phyloP scores from a whole-genome alignment of 768 basidiomycete species.

The Antrodiella citrinella region DNA sequence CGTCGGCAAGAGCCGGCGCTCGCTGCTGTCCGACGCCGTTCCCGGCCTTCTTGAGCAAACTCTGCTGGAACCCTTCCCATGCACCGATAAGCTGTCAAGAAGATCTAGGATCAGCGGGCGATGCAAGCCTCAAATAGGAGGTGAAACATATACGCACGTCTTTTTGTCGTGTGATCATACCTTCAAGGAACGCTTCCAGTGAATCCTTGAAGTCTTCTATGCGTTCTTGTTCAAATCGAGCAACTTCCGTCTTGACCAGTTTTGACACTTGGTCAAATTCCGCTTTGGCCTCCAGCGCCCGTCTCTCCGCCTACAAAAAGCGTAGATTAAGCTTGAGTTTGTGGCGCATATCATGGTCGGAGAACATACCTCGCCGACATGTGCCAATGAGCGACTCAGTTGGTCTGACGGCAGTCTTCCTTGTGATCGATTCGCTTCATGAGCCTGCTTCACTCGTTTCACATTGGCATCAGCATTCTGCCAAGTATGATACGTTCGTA shows the following conservation, averaged over 20 bases:
- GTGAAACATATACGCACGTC: conserved; percentile 13
- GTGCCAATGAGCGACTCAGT: conserved; percentile 61
- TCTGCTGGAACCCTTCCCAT: conserved; percentile 81
- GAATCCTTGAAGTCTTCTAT: conserved; percentile 88
- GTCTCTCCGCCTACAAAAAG: conserved; percentile 64
- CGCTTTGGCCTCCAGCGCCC: conserved; percentile 71
- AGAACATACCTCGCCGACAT: conserved; percentile 64
- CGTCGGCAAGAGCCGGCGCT: not conserved
- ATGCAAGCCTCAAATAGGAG: not conserved
- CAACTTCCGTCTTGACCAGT: conserved; percentile 82
- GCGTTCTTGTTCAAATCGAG: conserved; percentile 87
- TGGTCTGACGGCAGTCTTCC: conserved; percentile 67
- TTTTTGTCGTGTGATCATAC: conserved; percentile 80
- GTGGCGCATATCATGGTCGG: not conserved
- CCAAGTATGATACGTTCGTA: conserved; percentile 77
- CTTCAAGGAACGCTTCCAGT: conserved; percentile 77
- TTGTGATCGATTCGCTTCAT: conserved; percentile 78
- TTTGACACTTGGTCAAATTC: conserved; percentile 89
- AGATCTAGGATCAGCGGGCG: not conserved
- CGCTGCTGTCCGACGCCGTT: not conserved
- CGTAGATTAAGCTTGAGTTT: not conserved
- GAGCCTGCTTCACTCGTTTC: conserved; percentile 59
- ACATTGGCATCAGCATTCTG: conserved; percentile 73
- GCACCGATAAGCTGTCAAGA: conserved; percentile 57
- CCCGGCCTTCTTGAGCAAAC: conserved; percentile 42